Conservation (phyloP, 495 filamentous ascomycete genomes). For the Aspergillus mulundensis region DNA sequence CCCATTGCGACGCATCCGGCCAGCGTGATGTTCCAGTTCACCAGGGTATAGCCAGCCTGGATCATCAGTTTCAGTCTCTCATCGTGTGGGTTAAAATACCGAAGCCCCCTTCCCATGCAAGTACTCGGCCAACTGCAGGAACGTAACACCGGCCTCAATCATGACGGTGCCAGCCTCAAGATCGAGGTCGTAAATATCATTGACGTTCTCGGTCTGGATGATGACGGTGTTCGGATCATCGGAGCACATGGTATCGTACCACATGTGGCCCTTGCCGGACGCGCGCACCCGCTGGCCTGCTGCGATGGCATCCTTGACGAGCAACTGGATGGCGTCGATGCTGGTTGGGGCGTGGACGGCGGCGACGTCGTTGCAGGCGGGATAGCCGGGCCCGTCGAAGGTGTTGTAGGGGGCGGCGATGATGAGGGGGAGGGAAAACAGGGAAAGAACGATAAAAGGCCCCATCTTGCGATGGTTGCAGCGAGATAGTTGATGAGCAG, state of each 20-base stretch:
- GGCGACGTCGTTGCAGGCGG: constrained; percentile 13
- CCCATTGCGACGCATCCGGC: constrained; percentile 16
- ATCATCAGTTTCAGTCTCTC: too few species aligned
- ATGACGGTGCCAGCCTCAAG: constrained; percentile 10
- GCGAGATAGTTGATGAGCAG: too few species aligned
- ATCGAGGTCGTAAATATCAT: constrained; percentile 12
- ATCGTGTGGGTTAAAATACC: too few species aligned
- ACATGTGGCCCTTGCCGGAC: constrained; percentile 14
- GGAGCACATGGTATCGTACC: constrained; percentile 19
- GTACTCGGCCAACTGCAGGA: constrained; percentile 14
- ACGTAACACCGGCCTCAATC: constrained; percentile 16
- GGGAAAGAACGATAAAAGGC: too few species aligned
- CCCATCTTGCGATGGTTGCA: too few species aligned
- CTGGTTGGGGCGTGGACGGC: constrained; percentile 3
- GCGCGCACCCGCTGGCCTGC: constrained; percentile 12
- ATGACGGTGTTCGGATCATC: constrained; percentile 17
- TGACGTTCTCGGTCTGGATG: constrained; percentile 13
- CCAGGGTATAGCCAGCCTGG: constrained; percentile 13
- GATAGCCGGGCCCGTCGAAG: constrained; percentile 13
- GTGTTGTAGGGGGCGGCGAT: constrained; percentile 11
- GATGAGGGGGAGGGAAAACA: background rate
- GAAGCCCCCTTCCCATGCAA: constrained; percentile 10
- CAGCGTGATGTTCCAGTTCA: constrained; percentile 16
- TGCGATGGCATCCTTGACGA: constrained; percentile 9
- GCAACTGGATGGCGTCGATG: constrained; percentile 7